phyloP scores from a whole-genome alignment of 768 basidiomycete genomes.

The Tephrocybe sp. region DNA sequence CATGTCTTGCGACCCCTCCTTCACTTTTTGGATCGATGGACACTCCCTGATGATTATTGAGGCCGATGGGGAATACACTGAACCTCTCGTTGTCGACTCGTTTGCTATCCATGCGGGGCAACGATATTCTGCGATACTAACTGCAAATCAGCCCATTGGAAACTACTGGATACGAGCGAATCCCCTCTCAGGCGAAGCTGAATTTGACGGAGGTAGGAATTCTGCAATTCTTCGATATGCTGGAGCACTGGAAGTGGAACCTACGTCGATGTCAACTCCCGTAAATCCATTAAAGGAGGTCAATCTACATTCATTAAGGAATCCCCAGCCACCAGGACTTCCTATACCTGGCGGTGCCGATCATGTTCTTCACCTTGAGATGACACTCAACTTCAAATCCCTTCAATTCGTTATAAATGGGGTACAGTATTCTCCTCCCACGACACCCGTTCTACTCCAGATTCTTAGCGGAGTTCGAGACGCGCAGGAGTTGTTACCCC shows the following conservation, averaged over 20 bases:
- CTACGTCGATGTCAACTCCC: not conserved
- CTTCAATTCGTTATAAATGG: constrained; percentile 29
- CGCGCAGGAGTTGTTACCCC: constrained; percentile 33
- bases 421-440: constrained; percentile 26
- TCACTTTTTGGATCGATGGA: not conserved
- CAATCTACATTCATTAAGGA: constrained; percentile 11
- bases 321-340: constrained; percentile 7
- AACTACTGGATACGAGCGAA: constrained; percentile 32
- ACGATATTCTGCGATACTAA: constrained; percentile 38
- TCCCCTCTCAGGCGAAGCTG: constrained; percentile 4
- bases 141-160: constrained; percentile 24
- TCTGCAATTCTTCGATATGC: constrained; percentile 16
- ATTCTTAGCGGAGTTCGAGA: constrained; percentile 38
- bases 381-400: constrained; percentile 11
- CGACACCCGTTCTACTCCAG: constrained; percentile 42
- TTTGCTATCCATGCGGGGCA: constrained; percentile 33
- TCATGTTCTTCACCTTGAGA: constrained; percentile 13
- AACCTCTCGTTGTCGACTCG: constrained; percentile 23
- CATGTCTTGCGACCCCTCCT: not conserved
- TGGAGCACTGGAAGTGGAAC: constrained; percentile 1
- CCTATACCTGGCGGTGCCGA: constrained; percentile 13
- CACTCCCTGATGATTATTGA: constrained; percentile 28
- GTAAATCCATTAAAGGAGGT: constrained; percentile 3
- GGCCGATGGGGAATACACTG: constrained; percentile 27
- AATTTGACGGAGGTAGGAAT: constrained; percentile 15